Evolutionary conservation across 2,329 filamentous ascomycete species (phyloP), one percentile per base, ranked within the genome.

Genomic region (Pseudocercospora ulei): DNA sequence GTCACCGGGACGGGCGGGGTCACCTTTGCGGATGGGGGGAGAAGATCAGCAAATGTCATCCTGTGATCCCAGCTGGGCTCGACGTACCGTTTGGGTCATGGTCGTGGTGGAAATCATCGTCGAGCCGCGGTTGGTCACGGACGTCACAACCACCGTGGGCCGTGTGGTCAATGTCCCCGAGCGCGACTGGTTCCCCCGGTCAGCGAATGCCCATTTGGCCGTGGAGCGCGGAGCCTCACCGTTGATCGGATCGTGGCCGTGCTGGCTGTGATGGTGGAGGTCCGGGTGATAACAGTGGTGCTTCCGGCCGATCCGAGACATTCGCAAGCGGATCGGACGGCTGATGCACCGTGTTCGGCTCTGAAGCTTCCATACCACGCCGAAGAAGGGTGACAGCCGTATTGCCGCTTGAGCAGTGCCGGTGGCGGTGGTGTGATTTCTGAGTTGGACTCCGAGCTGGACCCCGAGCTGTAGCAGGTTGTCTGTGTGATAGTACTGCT

Each of bases 401-500:
- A 33, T 22, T 33, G 30, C 3, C 30, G 17, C 14, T 11, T 33
- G 17, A 20, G 8, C 2, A 33, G 16, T 12, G 18, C 30, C 13
- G 30, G 18, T 16, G 18, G 11, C 12, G 17, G 5, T 13, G 18
- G 17, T 14, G 25, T 28, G 6, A 28, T 28, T 9, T 20, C 17
- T 5, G 30, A 19, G 2, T 6, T 14, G 5, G n/a, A 20, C 0
- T 3, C 18, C 9, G 11, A n/a, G 3, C 18, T 12, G 11, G 11
- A 8, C 2, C 17, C 17, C 4, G 30, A 33, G 7, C 23, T 23
- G 4, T n/a, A 13, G 18, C 30, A 33, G 3, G 30, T 33, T 5
- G 30, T 22, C 6, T 20, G 18, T 3, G 30, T 33, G 7, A 33
- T 14, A 19, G 30, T 33, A 33, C 30, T 33, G 30, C 9, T 9